A percentile compares a stretch with the other conserved stretches of the same genome.
phyloP scores from a whole-genome alignment of 2,329 filamentous ascomycete genomes.

The Aspergillus sp. region DNA sequence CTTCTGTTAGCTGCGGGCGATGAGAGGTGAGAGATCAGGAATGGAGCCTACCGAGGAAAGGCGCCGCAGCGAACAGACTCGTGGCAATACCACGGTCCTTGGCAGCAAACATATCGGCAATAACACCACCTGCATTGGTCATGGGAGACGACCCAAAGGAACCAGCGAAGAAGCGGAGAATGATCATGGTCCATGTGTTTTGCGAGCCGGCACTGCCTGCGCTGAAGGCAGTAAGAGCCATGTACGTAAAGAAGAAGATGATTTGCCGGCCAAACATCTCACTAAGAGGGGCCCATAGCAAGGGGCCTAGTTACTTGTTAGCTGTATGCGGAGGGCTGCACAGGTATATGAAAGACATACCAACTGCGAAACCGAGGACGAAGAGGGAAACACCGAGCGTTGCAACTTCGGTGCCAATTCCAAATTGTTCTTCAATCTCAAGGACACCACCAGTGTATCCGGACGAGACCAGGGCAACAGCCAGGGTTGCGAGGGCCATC shows the following conservation, averaged over 20 bases:
- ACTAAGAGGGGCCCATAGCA: slow-evolving; percentile 48
- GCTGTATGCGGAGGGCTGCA: background rate
- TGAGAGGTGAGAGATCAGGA: background rate
- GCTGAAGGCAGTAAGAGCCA: slow-evolving; percentile 60
- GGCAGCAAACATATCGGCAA: slow-evolving; percentile 62
- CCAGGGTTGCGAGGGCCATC: slow-evolving; percentile 43
- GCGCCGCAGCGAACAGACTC: slow-evolving; percentile 65
- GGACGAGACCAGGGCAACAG: slow-evolving; percentile 46
- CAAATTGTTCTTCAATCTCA: slow-evolving; percentile 39
- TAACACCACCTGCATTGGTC: slow-evolving; percentile 64
- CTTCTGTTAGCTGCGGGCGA: background rate
- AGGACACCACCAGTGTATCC: slow-evolving; percentile 44
- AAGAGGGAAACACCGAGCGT: slow-evolving; percentile 50
- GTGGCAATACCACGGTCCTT: slow-evolving; percentile 59
- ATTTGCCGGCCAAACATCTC: slow-evolving; percentile 42
- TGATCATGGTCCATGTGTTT: slow-evolving; percentile 61
- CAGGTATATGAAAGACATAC: slow-evolving; percentile 13
- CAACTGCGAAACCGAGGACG: slow-evolving; percentile 49
- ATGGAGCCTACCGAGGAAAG: slow-evolving; percentile 56
- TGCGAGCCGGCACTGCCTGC: slow-evolving; percentile 59
- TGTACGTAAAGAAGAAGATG: slow-evolving; percentile 37
- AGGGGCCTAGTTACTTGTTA: slow-evolving; percentile 32
- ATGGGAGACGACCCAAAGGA: slow-evolving; percentile 63
- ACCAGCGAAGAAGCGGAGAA: slow-evolving; percentile 69
- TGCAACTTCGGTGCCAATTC: slow-evolving; percentile 38